Base-by-base conservation (phyloP, 306 rosid species). In the Prunus fruticosa region DNA sequence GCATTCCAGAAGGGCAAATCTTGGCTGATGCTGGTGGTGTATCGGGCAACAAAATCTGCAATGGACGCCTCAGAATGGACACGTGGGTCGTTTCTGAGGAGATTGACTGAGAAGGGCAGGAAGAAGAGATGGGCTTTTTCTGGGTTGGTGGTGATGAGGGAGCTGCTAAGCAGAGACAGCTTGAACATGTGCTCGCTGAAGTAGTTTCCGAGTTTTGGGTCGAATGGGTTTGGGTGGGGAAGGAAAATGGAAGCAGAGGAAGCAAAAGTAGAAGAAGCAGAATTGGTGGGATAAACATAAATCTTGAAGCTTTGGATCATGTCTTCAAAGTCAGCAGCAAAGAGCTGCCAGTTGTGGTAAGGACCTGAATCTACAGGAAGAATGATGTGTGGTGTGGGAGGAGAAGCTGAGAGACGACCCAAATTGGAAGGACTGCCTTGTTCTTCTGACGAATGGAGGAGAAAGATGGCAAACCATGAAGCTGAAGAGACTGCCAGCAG, bases 151-250 rank as follows among this genome's bases (percentile, higher is more conserved):
- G 84, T 76, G 12, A 57, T 23, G 32, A 81, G 58, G 28, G 78
- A 47, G 71, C 81, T 76, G 11, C 18, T 30, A n/a, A 81, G 69
- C 10, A 81, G 81, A 3, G 81, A 46, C 7, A 71, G 27, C 69
- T 81, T 81, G 67, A 81, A 81, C 74, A 81, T 81, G 84, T 81
- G 84, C 57, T 81, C 84, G 54, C 84, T 81, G 75, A 71, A 81
- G 84, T 81, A 76, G 72, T 81, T 81, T 56, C 84, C 84, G 23
- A 70, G 51, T 57, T 52, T 56, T 1, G 84, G 78, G 57, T 76
- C 14, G 41, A 56, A 76, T 10, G 84, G 81, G 56, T 81, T 19
- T 23, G 73, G 73, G 45, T 81, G 84, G 64, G 81, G 81, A 50
- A 76, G 75, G 74, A 76, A 81, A 49, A 81, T 77, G 49, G 41